Percentiles rank a stretch among this genome's conserved stretches.
These are phyloP conservation scores for Fraxinus angustifolia DNA, from an alignment of 305 asterid genomes.

Conservation along the genomic window DNA sequence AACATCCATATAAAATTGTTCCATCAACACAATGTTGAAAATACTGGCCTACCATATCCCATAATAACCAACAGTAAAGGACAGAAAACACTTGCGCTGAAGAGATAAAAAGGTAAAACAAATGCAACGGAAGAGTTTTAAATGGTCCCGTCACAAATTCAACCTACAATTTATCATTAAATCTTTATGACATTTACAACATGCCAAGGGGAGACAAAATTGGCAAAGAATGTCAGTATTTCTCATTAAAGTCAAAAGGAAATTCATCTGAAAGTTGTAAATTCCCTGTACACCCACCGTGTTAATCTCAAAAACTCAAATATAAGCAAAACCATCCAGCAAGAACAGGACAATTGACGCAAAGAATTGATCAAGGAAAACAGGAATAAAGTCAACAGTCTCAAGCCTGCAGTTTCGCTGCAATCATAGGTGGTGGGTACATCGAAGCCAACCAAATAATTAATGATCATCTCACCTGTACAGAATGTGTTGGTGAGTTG, in stretches of 20 bases:
- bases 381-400: background rate
- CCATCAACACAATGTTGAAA: background rate
- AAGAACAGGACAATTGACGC: background rate
- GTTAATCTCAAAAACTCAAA: background rate
- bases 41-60: background rate
- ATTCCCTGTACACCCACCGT: background rate
- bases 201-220: background rate
- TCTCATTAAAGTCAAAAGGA: background rate
- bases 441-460: conserved; percentile 13
- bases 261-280: background rate
- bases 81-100: background rate
- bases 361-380: background rate
- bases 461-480: conserved; percentile 59
- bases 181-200: background rate
- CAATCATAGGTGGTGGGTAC: conserved; percentile 4
- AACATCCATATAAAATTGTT: background rate
- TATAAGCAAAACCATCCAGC: background rate
- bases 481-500: conserved; percentile 84
- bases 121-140: background rate
- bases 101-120: background rate
- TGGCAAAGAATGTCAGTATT: background rate
- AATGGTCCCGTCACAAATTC: background rate
- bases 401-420: conserved; percentile 10
- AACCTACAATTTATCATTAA: background rate
- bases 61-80: background rate